These are phyloP conservation scores for Yamadazyma atlantica DNA, from an alignment of 1,139 yeast genomes.

Conservation along the genomic window DNA sequence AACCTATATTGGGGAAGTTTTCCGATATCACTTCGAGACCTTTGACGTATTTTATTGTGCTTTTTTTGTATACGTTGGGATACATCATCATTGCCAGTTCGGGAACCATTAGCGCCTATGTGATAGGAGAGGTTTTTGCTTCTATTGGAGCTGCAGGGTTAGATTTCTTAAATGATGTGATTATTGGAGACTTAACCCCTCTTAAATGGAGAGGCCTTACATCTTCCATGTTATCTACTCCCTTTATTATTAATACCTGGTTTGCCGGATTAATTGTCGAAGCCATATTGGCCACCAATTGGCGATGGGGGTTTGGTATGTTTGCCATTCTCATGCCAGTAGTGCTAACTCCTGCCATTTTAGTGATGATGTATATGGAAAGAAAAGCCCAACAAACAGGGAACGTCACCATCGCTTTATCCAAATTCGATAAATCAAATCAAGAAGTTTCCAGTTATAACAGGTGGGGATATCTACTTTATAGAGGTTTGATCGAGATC, in stretches of 20 bases:
- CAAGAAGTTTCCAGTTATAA: neutral
- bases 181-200: constrained; percentile 32
- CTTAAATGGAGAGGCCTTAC: constrained; percentile 32
- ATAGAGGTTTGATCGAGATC: constrained; percentile 20
- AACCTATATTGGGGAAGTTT: constrained; percentile 29
- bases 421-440: neutral
- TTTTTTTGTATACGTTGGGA: constrained; percentile 25
- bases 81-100: constrained; percentile 26
- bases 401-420: constrained; percentile 12
- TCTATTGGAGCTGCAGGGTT: constrained; percentile 27
- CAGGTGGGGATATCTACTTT: neutral
- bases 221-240: constrained; percentile 23
- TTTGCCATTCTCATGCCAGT: constrained; percentile 35
- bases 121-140: constrained; percentile 27
- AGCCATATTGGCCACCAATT: constrained; percentile 25
- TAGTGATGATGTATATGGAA: constrained; percentile 21
- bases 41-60: constrained; percentile 19
- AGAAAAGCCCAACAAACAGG: constrained; percentile 19
- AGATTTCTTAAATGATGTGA: constrained; percentile 6
- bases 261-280: constrained; percentile 30
- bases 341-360: constrained; percentile 26
- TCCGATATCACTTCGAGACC: constrained; percentile 33
- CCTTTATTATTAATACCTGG: constrained; percentile 32
- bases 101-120: constrained; percentile 25
- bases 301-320: constrained; percentile 46